Evolutionary conservation across 768 basidiomycete genomes (phyloP), one percentile per base, ranked within the genome.

Genomic region (Mycena galericulata): DNA sequence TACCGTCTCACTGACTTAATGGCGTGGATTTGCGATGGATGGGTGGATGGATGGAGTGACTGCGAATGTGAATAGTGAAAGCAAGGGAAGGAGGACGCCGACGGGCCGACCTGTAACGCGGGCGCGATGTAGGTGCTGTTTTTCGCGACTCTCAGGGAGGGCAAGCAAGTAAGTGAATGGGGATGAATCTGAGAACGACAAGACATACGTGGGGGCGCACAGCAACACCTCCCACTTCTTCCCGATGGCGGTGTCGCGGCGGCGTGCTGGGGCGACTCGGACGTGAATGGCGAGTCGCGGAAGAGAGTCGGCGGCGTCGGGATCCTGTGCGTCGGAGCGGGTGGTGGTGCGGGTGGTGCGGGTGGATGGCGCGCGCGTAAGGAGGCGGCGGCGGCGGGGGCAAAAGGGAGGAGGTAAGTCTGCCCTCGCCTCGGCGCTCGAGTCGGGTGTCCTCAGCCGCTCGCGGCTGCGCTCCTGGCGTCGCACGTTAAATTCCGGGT

Each of bases 111-210:
- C 43, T 72, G 70, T 59, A 72, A 45, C 26, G 70, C 70, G 15
- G 46, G 51, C 7, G 90, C 89, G 22, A 92, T 86, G 74, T 92
- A 92, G 0, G 89, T 92, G 65, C 90, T 90, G 72, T 81, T 84
- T 71, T 89, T 91, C 20, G 88, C 81, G 73, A 92, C 86, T n/a
- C 92, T 93, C 66, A 27, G 22, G 18, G n/a, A 7, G 27, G 36
- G 64, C 68, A 69, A 67, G 61, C 40, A n/a, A 43, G n/a, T 20
- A 53, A 64, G 22, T 65, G 9, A 70, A n/a, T 18, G 22, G 50
- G 32, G 29, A n/a, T 49, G 34, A 38, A 27, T 26, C n/a, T n/a
- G 51, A 43, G 61, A 32, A 49, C 29, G 53, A 45, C 43, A 49
- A 40, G 40, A 88, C 88, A 70, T 74, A 91, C 90, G 86, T 86